phyloP scores from a whole-genome alignment of 148 eudicot species.

The Rhododendron ovatum region DNA sequence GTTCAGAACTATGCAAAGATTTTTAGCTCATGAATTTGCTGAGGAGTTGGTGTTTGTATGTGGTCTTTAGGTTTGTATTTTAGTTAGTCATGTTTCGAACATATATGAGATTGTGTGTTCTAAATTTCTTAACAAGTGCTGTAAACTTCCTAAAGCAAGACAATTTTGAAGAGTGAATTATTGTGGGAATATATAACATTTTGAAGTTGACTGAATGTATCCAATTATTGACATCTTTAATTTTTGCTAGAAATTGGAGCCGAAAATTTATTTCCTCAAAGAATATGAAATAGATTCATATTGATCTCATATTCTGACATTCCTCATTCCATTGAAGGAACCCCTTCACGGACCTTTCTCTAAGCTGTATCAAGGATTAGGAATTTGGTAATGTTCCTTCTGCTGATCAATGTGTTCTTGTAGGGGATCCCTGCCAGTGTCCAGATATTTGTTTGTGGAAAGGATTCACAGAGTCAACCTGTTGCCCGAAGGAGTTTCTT shows the following conservation, averaged over 20 bases:
- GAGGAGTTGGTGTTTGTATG: not conserved
- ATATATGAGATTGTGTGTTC: not conserved
- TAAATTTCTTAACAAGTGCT: not conserved
- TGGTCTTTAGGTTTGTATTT: not conserved
- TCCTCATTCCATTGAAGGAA: not conserved
- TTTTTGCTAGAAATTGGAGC: not conserved
- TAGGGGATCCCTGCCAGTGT: slow-evolving; percentile 95
- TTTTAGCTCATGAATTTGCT: not conserved
- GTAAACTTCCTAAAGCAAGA: not conserved
- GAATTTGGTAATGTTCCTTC: not conserved
- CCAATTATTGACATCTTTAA: not conserved
- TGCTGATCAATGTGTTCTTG: slow-evolving; percentile 14
- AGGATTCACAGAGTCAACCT: slow-evolving; percentile 56
- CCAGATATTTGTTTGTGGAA: slow-evolving; percentile 77
- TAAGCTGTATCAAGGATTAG: not conserved
- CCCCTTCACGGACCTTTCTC: not conserved
- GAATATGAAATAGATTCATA: not conserved
- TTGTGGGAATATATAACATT: not conserved
- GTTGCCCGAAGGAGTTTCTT: slow-evolving; percentile 94
- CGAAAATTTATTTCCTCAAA: not conserved
- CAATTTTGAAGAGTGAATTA: not conserved
- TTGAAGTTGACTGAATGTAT: not conserved
- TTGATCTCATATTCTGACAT: not conserved
- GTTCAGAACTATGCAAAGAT: not conserved
- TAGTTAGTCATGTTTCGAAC: not conserved